Percentiles rank a stretch among this genome's conserved stretches.
These are phyloP conservation scores for Picochlorum sp. DNA, from an alignment of 139 green algal genomes.

Conservation along the genomic window DNA sequence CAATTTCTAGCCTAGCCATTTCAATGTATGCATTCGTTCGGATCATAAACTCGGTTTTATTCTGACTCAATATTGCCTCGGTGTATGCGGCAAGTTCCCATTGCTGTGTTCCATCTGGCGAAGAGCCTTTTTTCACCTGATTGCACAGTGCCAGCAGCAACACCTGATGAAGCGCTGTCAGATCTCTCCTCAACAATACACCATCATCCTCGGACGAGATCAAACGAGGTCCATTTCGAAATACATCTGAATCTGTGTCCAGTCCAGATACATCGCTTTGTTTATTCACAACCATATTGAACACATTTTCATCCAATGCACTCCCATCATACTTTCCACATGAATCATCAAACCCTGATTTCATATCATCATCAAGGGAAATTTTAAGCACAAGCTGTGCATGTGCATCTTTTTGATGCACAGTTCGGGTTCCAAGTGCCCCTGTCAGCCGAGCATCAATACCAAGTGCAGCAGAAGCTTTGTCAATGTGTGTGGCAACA, in stretches of 20 bases:
- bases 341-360: neutral
- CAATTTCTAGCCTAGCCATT: slow-evolving; percentile 53
- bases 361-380: neutral
- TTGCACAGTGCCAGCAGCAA: slow-evolving; percentile 54
- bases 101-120: slow-evolving; percentile 37
- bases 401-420: slow-evolving; percentile 76
- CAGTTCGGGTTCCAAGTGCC: slow-evolving; percentile 70
- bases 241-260: slow-evolving; percentile 18
- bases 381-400: slow-evolving; percentile 64
- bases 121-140: slow-evolving; percentile 49
- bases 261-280: slow-evolving; percentile 4
- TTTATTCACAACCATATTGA: neutral
- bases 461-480: neutral
- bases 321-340: neutral
- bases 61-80: slow-evolving; percentile 67
- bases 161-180: slow-evolving; percentile 53
- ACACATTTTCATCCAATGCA: slow-evolving; percentile 2
- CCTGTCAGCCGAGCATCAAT: slow-evolving; percentile 49
- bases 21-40: slow-evolving; percentile 32
- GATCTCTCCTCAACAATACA: slow-evolving; percentile 3
- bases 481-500: slow-evolving; percentile 11
- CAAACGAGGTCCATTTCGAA: slow-evolving; percentile 11
- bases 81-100: slow-evolving; percentile 75
- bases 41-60: slow-evolving; percentile 27
- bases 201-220: neutral